phyloP scores from a whole-genome alignment of 2,329 filamentous ascomycete species.

The Aspergillus vadensis region DNA sequence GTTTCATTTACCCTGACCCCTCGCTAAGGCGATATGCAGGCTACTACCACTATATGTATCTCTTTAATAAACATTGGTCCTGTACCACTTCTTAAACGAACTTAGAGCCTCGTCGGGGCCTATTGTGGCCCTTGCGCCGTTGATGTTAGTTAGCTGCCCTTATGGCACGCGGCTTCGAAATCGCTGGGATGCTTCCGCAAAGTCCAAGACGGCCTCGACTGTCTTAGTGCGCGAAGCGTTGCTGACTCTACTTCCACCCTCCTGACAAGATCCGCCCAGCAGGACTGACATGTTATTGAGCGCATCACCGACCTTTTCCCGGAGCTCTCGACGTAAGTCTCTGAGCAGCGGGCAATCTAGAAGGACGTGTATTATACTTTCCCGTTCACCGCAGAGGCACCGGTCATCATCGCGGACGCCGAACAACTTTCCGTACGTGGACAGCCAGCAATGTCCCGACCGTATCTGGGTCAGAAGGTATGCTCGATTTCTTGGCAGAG shows the following conservation, averaged over 20 bases:
- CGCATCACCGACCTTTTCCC: slow-evolving; percentile 20
- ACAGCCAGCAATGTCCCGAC: slow-evolving; percentile 27
- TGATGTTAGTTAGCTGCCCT: slow-evolving; percentile 5
- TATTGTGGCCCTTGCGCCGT: slow-evolving; percentile 10
- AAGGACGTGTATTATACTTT: slow-evolving; percentile 26
- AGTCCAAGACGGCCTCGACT: slow-evolving; percentile 15
- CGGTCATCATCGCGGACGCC: slow-evolving; percentile 16
- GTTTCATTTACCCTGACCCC: slow-evolving; percentile 12
- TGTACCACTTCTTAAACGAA: slow-evolving; percentile 13
- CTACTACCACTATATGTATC: slow-evolving; percentile 1
- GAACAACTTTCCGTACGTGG: slow-evolving; percentile 15
- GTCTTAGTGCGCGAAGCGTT: background rate
- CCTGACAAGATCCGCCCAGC: slow-evolving; percentile 23
- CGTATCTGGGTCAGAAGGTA: slow-evolving; percentile 26
- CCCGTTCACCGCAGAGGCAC: slow-evolving; percentile 22
- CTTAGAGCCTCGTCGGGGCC: slow-evolving; percentile 21
- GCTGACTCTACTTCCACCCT: slow-evolving; percentile 5
- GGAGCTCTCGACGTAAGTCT: too few relatives aligned
- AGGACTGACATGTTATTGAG: slow-evolving; percentile 25
- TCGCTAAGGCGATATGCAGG: slow-evolving; percentile 11
- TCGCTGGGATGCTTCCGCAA: slow-evolving; percentile 13
- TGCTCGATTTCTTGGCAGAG: slow-evolving; percentile 19
- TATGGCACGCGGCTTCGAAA: slow-evolving; percentile 10
- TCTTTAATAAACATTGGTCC: slow-evolving; percentile 9
- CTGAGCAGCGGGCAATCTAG: slow-evolving; percentile 24